A percentile compares a stretch with the other conserved stretches of the same genome.
Evolutionary conservation across 768 basidiomycete genomes (phyloP).

Genomic region (Suillus decipiens): DNA sequence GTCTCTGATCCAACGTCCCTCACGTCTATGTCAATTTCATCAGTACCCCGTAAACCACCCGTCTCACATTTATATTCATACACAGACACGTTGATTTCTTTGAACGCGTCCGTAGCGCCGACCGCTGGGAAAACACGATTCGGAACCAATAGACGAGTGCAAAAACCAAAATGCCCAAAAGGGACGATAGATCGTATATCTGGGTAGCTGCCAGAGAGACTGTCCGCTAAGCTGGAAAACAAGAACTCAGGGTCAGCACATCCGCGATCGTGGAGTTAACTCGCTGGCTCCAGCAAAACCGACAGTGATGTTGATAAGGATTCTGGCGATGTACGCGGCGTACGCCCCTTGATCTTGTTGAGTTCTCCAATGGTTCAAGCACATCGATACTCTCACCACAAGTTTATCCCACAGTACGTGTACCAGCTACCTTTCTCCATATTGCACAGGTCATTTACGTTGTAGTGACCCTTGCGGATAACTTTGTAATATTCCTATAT

Average conservation of each 20-base stretch:
- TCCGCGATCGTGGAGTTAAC: constrained; percentile 23
- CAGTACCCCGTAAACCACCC: not conserved
- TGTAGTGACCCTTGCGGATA: constrained; percentile 67
- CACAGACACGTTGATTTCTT: constrained; percentile 57
- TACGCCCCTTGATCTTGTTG: constrained; percentile 52
- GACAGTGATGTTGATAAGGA: constrained; percentile 73
- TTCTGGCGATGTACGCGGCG: constrained; percentile 68
- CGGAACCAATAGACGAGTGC: constrained; percentile 60
- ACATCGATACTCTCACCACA: constrained; percentile 44
- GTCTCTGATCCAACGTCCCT: not conserved
- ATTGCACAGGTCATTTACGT: constrained; percentile 71
- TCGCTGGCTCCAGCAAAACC: constrained; percentile 77
- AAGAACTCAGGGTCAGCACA: constrained; percentile 5
- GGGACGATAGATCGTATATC: constrained; percentile 78
- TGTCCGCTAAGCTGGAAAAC: constrained; percentile 46
- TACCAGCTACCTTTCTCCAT: constrained; percentile 64
- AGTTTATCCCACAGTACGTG: constrained; percentile 74
- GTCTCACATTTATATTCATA: constrained; percentile 10
- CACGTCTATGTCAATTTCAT: not conserved
- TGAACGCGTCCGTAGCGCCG: constrained; percentile 48
- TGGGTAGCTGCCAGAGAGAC: constrained; percentile 73
- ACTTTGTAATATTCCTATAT: constrained; percentile 72
- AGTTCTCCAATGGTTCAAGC: constrained; percentile 6
- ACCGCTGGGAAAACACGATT: constrained; percentile 63
- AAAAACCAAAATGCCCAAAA: constrained; percentile 79